Percentiles rank a stretch among this genome's conserved stretches.
Conservation (phyloP, 805 yeast genomes). For the Candida oleophila region DNA sequence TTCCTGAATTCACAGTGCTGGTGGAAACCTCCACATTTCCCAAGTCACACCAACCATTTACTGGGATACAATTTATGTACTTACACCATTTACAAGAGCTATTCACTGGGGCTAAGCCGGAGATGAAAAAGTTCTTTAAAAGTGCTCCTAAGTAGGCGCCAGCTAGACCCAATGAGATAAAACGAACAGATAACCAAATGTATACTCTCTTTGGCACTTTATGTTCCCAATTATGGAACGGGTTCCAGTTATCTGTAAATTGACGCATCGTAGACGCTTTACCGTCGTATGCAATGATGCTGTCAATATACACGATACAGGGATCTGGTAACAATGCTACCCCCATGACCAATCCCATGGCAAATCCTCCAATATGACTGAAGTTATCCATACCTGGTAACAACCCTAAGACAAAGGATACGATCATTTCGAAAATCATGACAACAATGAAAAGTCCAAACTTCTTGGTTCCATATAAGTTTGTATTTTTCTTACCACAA, state of each 20-base stretch:
- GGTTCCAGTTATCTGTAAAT: conserved; percentile 40
- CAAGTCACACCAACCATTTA: conserved; percentile 65
- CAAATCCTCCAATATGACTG: conserved; percentile 74
- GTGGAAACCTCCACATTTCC: conserved; percentile 37
- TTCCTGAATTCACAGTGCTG: conserved; percentile 7
- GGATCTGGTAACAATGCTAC: conserved; percentile 58
- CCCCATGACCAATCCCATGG: conserved; percentile 55
- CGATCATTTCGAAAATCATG: conserved; percentile 55
- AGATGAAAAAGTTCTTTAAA: conserved; percentile 44
- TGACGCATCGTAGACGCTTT: conserved; percentile 29
- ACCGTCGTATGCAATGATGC: conserved; percentile 35
- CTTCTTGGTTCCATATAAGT: conserved; percentile 42
- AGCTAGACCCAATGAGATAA: conserved; percentile 42
- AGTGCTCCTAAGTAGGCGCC: conserved; percentile 52
- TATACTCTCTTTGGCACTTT: conserved; percentile 41
- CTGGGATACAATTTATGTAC: conserved; percentile 68
- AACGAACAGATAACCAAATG: conserved; percentile 53
- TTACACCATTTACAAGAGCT: conserved; percentile 69
- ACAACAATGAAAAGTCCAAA: conserved; percentile 47
- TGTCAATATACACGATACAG: conserved; percentile 40
- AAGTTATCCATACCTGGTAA: conserved; percentile 76
- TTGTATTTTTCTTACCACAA: conserved; percentile 50
- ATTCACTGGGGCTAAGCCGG: conserved; percentile 35
- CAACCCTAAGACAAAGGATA: conserved; percentile 61
- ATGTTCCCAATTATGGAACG: conserved; percentile 30